Base-by-base conservation (phyloP, 2,329 filamentous ascomycete species). In the Penicillium corylophilum region DNA sequence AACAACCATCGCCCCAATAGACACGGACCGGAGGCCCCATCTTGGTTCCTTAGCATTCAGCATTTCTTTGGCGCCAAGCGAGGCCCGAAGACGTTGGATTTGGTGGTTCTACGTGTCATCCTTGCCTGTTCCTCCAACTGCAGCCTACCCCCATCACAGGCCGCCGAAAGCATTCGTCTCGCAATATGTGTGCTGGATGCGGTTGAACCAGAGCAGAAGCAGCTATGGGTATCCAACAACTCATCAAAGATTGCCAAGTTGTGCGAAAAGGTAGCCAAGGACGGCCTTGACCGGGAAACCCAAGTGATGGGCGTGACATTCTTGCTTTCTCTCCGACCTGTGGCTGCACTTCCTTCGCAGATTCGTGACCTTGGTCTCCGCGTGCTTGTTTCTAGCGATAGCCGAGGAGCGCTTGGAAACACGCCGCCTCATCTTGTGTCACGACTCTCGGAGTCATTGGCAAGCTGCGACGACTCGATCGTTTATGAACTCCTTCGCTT, bases 31-130 rank as follows among this genome's bases (percentile, higher is more conserved):
- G 48, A 63, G 18, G 12, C 31, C 15, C 64, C 61, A 31, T 31
- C 51, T 10, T 74, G 71, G 71, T 53, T 74, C 23, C 60, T 65
- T 20, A 71, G 63, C 45, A 67, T 72, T 31, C 64, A 57, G 7
- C 64, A 74, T 44, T 73, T 74, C 44, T 75, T 76, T 47, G 69
- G 67, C 5, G 53, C 65, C 5, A 74, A 70, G 46, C 65, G 71
- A 7, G 72, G 66, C 3, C 46, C 67, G 10, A 75, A 76, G 48
- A 75, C 71, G 0, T 56, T 76, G 13, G 72, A 75, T 49, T 57
- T 75, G 26, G 70, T 73, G 13, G 64, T 74, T n/a, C 53, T 75
- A 43, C 66, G 70, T 10, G 71, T 68, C 9, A 71, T 74, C 9
- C 64, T 75, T 36, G 67, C 67, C 24, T 73, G 71, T 46, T 76